These are phyloP conservation scores for Acanthochlamys bracteata DNA, from an alignment of 106 monocot species.

Conservation along the genomic window DNA sequence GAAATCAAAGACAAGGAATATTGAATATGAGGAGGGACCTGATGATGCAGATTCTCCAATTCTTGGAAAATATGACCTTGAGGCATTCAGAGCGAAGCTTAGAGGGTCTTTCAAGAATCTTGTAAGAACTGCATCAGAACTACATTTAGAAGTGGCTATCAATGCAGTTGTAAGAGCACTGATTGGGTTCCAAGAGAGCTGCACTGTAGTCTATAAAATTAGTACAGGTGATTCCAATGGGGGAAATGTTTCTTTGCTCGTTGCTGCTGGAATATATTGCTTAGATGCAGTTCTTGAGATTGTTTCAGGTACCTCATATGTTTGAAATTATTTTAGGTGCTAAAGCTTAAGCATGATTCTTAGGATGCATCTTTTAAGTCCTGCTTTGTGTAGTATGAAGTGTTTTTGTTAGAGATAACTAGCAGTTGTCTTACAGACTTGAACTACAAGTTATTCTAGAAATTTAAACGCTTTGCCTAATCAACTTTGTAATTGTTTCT, in stretches of 20 bases:
- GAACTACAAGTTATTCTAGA: too few species aligned
- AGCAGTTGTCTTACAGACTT: too few species aligned
- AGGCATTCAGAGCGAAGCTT: constrained; percentile 53
- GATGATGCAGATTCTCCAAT: not conserved
- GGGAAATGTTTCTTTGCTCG: constrained; percentile 48
- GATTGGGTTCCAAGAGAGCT: constrained; percentile 37
- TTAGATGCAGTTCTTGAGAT: constrained; percentile 66
- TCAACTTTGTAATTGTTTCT: too few species aligned
- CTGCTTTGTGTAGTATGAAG: too few species aligned
- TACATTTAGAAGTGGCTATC: constrained; percentile 31
- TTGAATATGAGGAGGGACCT: constrained; percentile 3
- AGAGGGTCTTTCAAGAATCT: constrained; percentile 55
- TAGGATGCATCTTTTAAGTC: too few species aligned
- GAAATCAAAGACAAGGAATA: constrained; percentile 38
- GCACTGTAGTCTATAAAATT: constrained; percentile 40
- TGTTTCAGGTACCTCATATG: constrained; percentile 40
- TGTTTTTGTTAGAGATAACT: too few species aligned
- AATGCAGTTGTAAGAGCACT: constrained; percentile 58
- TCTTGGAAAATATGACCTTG: constrained; percentile 16
- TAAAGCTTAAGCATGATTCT: too few species aligned
- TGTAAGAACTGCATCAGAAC: constrained; percentile 24
- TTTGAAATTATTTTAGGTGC: constrained; percentile 2
- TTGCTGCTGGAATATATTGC: constrained; percentile 75
- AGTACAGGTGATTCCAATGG: constrained; percentile 43
- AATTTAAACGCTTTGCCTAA: too few species aligned